These are phyloP conservation scores for Corylus heterophylla DNA, from an alignment of 306 rosid genomes.

Conservation along the genomic window DNA sequence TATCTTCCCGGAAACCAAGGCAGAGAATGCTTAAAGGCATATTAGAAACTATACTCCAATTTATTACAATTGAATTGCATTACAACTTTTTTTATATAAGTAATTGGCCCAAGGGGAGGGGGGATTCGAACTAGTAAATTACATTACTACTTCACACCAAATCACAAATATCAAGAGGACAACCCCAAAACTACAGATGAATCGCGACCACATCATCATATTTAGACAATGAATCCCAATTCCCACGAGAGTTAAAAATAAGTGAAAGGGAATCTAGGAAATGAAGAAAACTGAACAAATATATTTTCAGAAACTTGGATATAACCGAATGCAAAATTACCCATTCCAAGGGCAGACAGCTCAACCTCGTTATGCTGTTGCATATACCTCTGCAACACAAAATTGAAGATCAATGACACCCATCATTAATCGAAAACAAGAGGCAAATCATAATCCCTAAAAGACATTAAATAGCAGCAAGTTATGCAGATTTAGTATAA, in stretches of 20 bases:
- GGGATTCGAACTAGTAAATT: not conserved
- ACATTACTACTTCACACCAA: not conserved
- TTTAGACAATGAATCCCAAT: not conserved
- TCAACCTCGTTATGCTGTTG: conserved; percentile 64
- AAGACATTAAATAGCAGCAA: not conserved
- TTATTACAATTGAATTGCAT: too few species aligned
- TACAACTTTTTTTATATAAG: too few species aligned
- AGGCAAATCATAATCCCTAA: not conserved
- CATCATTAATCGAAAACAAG: not conserved
- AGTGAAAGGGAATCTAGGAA: not conserved
- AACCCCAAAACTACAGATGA: not conserved
- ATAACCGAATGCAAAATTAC: conserved; percentile 22
- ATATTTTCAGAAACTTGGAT: not conserved
- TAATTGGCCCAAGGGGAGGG: too few species aligned
- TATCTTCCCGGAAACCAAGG: not conserved
- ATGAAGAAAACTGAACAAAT: not conserved
- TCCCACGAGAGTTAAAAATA: not conserved
- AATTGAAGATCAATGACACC: not conserved
- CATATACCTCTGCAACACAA: conserved; percentile 53
- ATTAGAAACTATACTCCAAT: not conserved
- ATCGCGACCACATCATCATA: not conserved
- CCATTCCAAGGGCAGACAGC: conserved; percentile 74
- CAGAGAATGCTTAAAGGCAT: not conserved
- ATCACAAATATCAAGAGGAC: not conserved
- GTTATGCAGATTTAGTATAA: not conserved